Evolutionary conservation across 106 monocot genomes (phyloP).

Genomic region (Hemerocallis citrina): DNA sequence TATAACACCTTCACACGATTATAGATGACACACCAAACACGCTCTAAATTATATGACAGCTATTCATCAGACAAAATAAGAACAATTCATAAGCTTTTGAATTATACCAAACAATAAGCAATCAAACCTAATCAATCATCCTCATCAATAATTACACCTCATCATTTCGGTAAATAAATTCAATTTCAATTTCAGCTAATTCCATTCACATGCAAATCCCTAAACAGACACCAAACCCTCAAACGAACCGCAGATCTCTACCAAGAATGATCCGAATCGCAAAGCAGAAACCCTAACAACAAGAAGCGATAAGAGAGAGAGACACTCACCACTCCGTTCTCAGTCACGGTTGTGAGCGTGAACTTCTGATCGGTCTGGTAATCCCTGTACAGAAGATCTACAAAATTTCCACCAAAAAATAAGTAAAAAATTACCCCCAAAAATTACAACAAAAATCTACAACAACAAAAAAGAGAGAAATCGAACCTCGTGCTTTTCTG

Average conservation of each 20-base stretch:
- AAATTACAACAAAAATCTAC: neutral
- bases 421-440: neutral
- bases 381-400: conserved; percentile 74
- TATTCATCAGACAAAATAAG: neutral
- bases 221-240: neutral
- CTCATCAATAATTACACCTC: neutral
- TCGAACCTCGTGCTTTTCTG: conserved; percentile 61
- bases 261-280: neutral
- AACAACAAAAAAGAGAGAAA: neutral
- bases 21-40: neutral
- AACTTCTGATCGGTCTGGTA: conserved; percentile 73
- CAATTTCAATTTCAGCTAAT: neutral
- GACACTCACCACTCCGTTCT: conserved; percentile 53
- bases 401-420: neutral
- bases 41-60: neutral
- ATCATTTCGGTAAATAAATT: too few relatives aligned
- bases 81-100: neutral
- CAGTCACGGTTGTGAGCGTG: conserved; percentile 45
- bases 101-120: neutral
- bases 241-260: neutral
- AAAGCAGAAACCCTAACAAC: neutral
- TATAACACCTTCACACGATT: too few relatives aligned
- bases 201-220: neutral
- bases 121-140: neutral
- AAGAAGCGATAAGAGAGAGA: neutral